Percentiles rank a stretch among this genome's conserved stretches.
These are phyloP conservation scores for Globisporangium cederbergense DNA, from an alignment of 352 stramenopile genomes.

Conservation along the genomic window DNA sequence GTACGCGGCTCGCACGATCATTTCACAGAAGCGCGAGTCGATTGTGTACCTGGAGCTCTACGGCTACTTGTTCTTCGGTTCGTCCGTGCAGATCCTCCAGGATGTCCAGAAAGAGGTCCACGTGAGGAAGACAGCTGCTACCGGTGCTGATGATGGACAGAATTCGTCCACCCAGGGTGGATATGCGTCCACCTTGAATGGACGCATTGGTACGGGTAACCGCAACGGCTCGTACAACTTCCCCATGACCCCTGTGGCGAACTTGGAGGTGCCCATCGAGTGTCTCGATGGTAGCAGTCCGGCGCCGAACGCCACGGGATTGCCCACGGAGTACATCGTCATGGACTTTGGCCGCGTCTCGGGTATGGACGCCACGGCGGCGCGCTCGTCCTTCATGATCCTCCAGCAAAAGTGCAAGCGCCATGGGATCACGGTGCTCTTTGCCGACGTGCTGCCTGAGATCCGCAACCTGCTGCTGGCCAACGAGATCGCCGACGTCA, in stretches of 20 bases:
- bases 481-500: constrained; percentile 72
- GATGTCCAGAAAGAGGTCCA: constrained; percentile 77
- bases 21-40: constrained; percentile 61
- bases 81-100: constrained; percentile 76
- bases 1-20: constrained; percentile 51
- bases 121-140: constrained; percentile 35
- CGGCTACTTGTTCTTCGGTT: constrained; percentile 85
- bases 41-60: constrained; percentile 83
- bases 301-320: constrained; percentile 34
- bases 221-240: constrained; percentile 23
- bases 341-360: constrained; percentile 88
- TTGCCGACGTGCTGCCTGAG: constrained; percentile 64
- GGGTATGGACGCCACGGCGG: constrained; percentile 86
- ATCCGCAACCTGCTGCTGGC: constrained; percentile 60
- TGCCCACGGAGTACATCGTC: constrained; percentile 84
- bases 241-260: constrained; percentile 48
- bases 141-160: background rate
- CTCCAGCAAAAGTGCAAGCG: constrained; percentile 75
- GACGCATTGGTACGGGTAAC: background rate
- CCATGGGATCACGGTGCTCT: constrained; percentile 65
- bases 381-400: constrained; percentile 81
- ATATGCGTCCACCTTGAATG: background rate
- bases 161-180: background rate
- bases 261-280: constrained; percentile 52
- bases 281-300: constrained; percentile 74